Evolutionary conservation across 2,329 filamentous ascomycete species (phyloP), one percentile per base, ranked within the genome.

Genomic region (Tolypocladium cylindrosporum): DNA sequence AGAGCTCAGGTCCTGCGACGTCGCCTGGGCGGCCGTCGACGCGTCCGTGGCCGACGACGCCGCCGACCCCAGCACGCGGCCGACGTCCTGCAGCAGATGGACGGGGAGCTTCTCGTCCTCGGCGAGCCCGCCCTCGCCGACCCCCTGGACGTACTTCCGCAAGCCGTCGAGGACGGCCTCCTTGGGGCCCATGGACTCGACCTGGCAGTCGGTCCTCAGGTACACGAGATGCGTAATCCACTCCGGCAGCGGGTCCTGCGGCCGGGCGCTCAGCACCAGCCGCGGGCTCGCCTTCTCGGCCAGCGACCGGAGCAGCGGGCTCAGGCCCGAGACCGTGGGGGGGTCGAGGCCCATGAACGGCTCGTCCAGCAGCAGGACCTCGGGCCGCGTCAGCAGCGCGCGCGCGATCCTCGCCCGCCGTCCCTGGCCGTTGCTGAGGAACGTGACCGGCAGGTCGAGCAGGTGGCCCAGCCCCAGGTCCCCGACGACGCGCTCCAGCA

Each of bases 301-400:
- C 58, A 97, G 74, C 0, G 79, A 78, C 62, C 84, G 75, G 27
- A 97, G 75, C 53, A 97, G 77, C 0, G 80, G 79, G 45, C 89
- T 93, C 63, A 97, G 75, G 1, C 82, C 82, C 14, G 81, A 78
- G 14, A 90, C 82, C 0, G 91, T 95, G 7, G 86, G 87, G 16
- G 93, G 94, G 71, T 97, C 94, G 19, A 99, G 78, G 0, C 94
- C 93, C 89, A 97, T 96, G 68, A 97, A 97, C 1, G 94, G 93
- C 66, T 96, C 93, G 72, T 99, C 94, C 2, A 96, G 78, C 56
- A 97, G 78, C 60, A 99, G 69, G 13, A 96, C 80, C 71, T 95
- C 89, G 0, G 94, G 94, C 56, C 81, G 81, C 8, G 79, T 85
- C 59, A 97, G 78, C 55, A 99, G 74, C 0, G 92, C 91, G 65